Evolutionary conservation across 2,329 filamentous ascomycete genomes (phyloP).

Genomic region (Colletotrichum salicis): DNA sequence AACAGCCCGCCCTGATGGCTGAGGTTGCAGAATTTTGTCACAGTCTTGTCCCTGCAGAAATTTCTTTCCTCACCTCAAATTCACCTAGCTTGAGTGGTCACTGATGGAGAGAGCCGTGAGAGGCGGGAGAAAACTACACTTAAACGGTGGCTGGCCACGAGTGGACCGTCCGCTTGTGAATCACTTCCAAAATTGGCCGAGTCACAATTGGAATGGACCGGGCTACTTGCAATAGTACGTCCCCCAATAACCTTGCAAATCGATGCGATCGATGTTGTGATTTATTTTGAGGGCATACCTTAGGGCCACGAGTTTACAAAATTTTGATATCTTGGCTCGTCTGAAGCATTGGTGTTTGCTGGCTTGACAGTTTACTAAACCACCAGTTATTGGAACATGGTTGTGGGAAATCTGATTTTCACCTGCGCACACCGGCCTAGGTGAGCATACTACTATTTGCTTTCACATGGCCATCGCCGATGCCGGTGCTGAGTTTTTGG

Average conservation of each 20-base stretch:
- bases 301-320: not conserved
- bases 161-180: not conserved
- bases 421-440: conserved; percentile 26
- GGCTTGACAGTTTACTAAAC: not conserved
- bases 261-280: not conserved
- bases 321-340: not conserved
- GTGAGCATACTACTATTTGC: conserved; percentile 19
- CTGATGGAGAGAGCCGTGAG: not conserved
- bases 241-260: not conserved
- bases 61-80: conserved; percentile 17
- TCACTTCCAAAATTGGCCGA: not conserved
- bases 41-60: conserved; percentile 29
- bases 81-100: not conserved
- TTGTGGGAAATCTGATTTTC: not conserved
- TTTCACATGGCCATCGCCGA: conserved; percentile 16
- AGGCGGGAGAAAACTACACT: not conserved
- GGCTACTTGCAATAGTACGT: not conserved
- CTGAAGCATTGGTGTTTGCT: not conserved
- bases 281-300: not conserved
- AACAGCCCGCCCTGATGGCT: not conserved
- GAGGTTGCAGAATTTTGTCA: conserved; percentile 29
- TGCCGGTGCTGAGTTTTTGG: conserved; percentile 16
- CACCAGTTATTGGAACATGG: not conserved
- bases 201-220: conserved; percentile 4
- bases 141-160: conserved; percentile 8